These are phyloP conservation scores for Arctostaphylos glauca DNA, from an alignment of 148 eudicot genomes.

Conservation along the genomic window DNA sequence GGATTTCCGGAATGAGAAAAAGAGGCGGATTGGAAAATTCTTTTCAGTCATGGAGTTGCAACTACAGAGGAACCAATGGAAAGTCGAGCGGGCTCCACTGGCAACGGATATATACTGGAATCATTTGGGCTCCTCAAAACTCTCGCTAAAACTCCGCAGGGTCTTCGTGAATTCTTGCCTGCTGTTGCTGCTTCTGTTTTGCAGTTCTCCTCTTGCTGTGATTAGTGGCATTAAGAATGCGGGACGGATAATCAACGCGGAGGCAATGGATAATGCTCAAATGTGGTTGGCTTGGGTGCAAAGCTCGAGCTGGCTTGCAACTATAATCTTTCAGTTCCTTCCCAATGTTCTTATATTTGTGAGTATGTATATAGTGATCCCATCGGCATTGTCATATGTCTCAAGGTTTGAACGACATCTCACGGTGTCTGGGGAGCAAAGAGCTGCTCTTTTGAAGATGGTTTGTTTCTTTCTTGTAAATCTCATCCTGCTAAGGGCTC, in stretches of 20 bases:
- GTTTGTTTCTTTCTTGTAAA: constrained; percentile 94
- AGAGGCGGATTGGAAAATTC: constrained; percentile 72
- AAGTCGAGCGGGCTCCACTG: constrained; percentile 88
- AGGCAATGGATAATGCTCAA: constrained; percentile 93
- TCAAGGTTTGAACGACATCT: constrained; percentile 89
- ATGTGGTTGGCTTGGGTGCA: constrained; percentile 88
- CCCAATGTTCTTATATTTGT: constrained; percentile 95
- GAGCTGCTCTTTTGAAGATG: constrained; percentile 93
- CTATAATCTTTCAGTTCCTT: constrained; percentile 84
- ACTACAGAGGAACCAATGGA: constrained; percentile 90
- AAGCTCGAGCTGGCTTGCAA: constrained; percentile 90
- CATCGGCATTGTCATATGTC: constrained; percentile 84
- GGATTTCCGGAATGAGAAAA: constrained; percentile 73
- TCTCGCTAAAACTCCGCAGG: constrained; percentile 65
- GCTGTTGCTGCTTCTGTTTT: constrained; percentile 80
- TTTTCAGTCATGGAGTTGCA: constrained; percentile 85
- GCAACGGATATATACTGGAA: constrained; percentile 97
- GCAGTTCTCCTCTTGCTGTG: constrained; percentile 91
- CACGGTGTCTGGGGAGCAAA: constrained; percentile 88
- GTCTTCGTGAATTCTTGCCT: constrained; percentile 79
- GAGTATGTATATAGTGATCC: constrained; percentile 93
- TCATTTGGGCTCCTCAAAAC: constrained; percentile 77
- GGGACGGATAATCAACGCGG: constrained; percentile 86
- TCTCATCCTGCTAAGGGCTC: constrained; percentile 74
- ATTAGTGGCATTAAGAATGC: constrained; percentile 80